Conservation (phyloP, 2,329 filamentous ascomycete genomes). For the Penicillium olsonii region DNA sequence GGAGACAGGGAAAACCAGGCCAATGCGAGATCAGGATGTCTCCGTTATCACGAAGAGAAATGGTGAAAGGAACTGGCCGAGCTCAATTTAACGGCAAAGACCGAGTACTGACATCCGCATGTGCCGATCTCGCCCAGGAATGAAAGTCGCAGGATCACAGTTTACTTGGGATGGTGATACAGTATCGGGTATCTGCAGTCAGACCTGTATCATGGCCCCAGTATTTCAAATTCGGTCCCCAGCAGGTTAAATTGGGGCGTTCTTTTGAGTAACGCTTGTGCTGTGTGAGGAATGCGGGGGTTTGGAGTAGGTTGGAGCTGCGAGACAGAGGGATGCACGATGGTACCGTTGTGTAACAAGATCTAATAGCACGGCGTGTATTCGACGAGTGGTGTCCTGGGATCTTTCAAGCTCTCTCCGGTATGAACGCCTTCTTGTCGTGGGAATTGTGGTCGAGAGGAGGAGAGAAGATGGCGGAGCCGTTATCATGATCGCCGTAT, state of each 20-base stretch:
- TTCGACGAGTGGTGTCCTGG: background rate
- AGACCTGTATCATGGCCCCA: constrained; percentile 9
- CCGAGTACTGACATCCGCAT: constrained; percentile 8
- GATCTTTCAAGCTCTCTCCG: background rate
- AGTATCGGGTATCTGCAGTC: constrained; percentile 5
- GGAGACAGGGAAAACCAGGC: background rate
- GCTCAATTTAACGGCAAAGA: constrained; percentile 10
- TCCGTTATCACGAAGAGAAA: background rate
- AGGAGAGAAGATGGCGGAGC: background rate
- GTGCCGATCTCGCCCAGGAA: constrained; percentile 6
- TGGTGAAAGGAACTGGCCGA: constrained; percentile 5
- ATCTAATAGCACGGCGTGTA: background rate
- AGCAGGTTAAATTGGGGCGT: background rate
- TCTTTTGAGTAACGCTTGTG: constrained; percentile 3
- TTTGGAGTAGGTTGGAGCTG: constrained; percentile 12
- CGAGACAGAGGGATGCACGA: background rate
- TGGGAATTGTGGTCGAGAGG: background rate
- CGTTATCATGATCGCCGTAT: background rate
- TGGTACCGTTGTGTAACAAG: background rate
- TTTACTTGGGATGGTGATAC: constrained; percentile 5
- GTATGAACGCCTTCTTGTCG: background rate
- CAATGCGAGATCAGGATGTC: background rate
- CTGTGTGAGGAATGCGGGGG: constrained; percentile 10
- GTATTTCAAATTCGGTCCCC: background rate
- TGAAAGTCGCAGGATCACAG: constrained; percentile 1